Conservation (phyloP, 2,329 filamentous ascomycete species). For the Aspergillus novofumigatus region DNA sequence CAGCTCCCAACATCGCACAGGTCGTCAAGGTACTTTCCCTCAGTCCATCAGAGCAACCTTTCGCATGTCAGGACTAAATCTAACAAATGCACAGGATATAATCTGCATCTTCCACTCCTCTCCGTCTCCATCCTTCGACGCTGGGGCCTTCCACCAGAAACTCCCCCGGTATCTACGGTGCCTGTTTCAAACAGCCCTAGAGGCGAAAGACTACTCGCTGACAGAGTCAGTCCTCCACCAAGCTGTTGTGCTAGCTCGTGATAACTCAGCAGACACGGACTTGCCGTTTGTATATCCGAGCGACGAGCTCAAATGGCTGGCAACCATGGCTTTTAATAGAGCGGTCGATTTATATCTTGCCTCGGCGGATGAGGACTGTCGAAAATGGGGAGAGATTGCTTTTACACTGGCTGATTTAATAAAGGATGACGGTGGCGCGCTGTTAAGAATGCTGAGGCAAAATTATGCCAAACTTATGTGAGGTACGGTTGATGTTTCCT, state of each 20-base stretch:
- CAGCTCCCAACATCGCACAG: constrained; percentile 24
- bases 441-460: constrained; percentile 22
- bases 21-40: constrained; percentile 42
- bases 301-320: constrained; percentile 56
- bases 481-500: constrained; percentile 4
- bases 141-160: constrained; percentile 38
- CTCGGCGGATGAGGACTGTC: constrained; percentile 28
- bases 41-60: constrained; percentile 3
- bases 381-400: constrained; percentile 35
- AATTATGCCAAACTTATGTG: constrained; percentile 25
- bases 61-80: neutral
- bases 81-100: constrained; percentile 54
- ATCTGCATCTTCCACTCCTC: constrained; percentile 61
- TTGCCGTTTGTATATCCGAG: constrained; percentile 40
- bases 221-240: constrained; percentile 35
- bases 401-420: constrained; percentile 30
- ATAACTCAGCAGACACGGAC: neutral
- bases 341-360: constrained; percentile 50
- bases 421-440: constrained; percentile 14
- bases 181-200: constrained; percentile 64
- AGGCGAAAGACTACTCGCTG: constrained; percentile 21
- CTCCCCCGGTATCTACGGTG: constrained; percentile 75
- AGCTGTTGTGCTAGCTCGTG: constrained; percentile 21
- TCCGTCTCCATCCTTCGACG: constrained; percentile 42
- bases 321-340: constrained; percentile 52